Conservation (phyloP, 495 filamentous ascomycete species). For the Clavariopsis aquatica region DNA sequence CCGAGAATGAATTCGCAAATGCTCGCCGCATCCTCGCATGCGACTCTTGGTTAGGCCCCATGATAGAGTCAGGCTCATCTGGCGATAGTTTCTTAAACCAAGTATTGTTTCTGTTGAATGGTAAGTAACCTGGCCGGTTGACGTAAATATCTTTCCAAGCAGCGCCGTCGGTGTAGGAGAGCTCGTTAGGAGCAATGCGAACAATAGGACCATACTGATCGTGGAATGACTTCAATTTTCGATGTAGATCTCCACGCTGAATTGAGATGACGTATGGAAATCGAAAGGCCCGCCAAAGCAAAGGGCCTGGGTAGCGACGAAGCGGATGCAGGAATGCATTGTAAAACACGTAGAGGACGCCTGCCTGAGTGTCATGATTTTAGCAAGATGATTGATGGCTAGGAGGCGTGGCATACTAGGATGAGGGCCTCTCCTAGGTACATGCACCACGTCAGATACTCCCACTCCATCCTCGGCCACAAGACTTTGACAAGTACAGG, state of each 20-base stretch:
- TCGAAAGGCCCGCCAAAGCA: constrained; percentile 46
- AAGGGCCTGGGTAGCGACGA: constrained; percentile 54
- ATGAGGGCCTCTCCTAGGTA: not conserved
- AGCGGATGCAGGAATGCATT: constrained; percentile 56
- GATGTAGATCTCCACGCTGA: constrained; percentile 22
- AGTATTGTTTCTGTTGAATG: constrained; percentile 15
- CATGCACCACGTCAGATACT: not conserved
- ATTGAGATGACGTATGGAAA: constrained; percentile 42
- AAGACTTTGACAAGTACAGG: too few relatives aligned
- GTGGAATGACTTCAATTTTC: constrained; percentile 24
- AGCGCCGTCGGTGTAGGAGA: constrained; percentile 23
- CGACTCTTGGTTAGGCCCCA: constrained; percentile 20
- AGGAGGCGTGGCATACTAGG: not conserved
- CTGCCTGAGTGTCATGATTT: not conserved
- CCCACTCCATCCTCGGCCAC: not conserved
- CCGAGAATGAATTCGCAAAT: constrained; percentile 25
- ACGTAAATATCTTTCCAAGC: constrained; percentile 35
- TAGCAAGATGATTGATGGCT: not conserved
- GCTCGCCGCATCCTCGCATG: constrained; percentile 20
- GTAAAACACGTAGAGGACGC: constrained; percentile 42
- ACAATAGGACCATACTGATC: constrained; percentile 30
- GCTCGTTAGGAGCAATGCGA: constrained; percentile 28
- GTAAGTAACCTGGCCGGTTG: constrained; percentile 11
- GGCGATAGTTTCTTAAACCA: constrained; percentile 22
- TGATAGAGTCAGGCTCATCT: constrained; percentile 26